Percentiles rank a stretch among this genome's conserved stretches.
Conservation (phyloP, 805 yeast species). For the Metschnikowia lunata region DNA sequence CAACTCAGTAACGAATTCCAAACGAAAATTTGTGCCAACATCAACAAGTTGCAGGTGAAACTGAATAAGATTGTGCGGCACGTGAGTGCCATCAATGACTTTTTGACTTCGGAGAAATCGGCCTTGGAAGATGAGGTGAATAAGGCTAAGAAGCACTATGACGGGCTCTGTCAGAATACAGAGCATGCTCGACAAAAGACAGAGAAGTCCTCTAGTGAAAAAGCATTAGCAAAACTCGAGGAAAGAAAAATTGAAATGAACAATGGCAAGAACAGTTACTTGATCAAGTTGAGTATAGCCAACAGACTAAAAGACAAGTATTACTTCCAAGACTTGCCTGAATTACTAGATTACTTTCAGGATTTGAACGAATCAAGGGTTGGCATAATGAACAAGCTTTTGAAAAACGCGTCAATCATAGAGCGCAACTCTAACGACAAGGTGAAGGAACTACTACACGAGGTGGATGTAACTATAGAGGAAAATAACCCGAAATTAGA, state of each 20-base stretch:
- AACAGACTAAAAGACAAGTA: slow-evolving; percentile 91
- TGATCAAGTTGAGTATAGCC: slow-evolving; percentile 76
- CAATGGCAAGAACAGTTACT: slow-evolving; percentile 75
- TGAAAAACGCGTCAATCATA: slow-evolving; percentile 55
- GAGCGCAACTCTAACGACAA: slow-evolving; percentile 50
- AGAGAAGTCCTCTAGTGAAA: slow-evolving; percentile 51
- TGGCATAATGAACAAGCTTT: slow-evolving; percentile 61
- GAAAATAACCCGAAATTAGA: slow-evolving; percentile 74
- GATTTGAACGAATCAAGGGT: slow-evolving; percentile 78
- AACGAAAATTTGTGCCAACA: slow-evolving; percentile 56
- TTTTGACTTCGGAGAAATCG: slow-evolving; percentile 45
- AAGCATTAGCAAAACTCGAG: slow-evolving; percentile 48
- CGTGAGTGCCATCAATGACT: slow-evolving; percentile 58
- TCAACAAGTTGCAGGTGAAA: slow-evolving; percentile 49
- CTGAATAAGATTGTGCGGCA: slow-evolving; percentile 51
- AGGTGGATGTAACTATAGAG: slow-evolving; percentile 51
- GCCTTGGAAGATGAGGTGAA: slow-evolving; percentile 51
- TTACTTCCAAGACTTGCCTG: slow-evolving; percentile 90
- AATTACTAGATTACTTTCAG: slow-evolving; percentile 78
- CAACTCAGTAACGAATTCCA: slow-evolving; percentile 58
- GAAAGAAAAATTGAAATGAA: slow-evolving; percentile 80
- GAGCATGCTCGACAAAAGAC: slow-evolving; percentile 75
- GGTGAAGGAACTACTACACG: slow-evolving; percentile 47
- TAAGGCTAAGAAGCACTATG: slow-evolving; percentile 73
- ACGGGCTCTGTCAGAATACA: slow-evolving; percentile 71